Percentiles rank a stretch among this genome's conserved stretches.
phyloP scores from a whole-genome alignment of 306 rosid genomes.

The Dryas alaskensis region DNA sequence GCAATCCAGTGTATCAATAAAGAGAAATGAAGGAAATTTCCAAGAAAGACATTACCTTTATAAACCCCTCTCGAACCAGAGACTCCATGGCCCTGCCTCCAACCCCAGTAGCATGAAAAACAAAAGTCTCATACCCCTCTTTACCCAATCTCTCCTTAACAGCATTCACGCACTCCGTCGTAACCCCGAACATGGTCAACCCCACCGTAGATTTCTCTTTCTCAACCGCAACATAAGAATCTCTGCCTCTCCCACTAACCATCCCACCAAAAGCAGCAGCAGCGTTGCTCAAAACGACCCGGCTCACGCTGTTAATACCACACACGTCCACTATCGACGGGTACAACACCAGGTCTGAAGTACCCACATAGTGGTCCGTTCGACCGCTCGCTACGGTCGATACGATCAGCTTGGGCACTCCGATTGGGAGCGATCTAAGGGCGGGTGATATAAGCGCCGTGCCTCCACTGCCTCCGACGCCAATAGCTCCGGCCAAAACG shows the following conservation, averaged over 20 bases:
- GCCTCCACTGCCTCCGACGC: constrained; percentile 87
- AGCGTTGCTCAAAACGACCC: constrained; percentile 63
- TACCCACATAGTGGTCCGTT: constrained; percentile 76
- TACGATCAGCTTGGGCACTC: constrained; percentile 77
- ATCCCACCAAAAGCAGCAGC: constrained; percentile 89
- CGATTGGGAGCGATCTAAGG: constrained; percentile 64
- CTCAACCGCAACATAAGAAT: constrained; percentile 27
- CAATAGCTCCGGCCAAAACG: constrained; percentile 62
- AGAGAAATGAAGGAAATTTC: background rate
- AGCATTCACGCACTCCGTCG: constrained; percentile 70
- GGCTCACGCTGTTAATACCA: constrained; percentile 79
- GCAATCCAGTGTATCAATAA: background rate
- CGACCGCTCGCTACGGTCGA: constrained; percentile 92
- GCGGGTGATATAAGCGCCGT: constrained; percentile 69
- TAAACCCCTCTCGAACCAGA: constrained; percentile 77
- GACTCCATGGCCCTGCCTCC: constrained; percentile 97
- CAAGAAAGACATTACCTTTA: constrained; percentile 50
- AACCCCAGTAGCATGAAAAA: constrained; percentile 94
- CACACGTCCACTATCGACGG: constrained; percentile 81
- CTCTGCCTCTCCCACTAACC: constrained; percentile 61
- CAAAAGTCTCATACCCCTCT: constrained; percentile 78
- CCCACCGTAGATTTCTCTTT: constrained; percentile 72
- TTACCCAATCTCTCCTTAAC: constrained; percentile 62
- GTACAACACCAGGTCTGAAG: constrained; percentile 65
- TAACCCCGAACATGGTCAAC: constrained; percentile 90